These are phyloP conservation scores for Populus tomentosa DNA, from an alignment of 441 rosid genomes.

Conservation along the genomic window DNA sequence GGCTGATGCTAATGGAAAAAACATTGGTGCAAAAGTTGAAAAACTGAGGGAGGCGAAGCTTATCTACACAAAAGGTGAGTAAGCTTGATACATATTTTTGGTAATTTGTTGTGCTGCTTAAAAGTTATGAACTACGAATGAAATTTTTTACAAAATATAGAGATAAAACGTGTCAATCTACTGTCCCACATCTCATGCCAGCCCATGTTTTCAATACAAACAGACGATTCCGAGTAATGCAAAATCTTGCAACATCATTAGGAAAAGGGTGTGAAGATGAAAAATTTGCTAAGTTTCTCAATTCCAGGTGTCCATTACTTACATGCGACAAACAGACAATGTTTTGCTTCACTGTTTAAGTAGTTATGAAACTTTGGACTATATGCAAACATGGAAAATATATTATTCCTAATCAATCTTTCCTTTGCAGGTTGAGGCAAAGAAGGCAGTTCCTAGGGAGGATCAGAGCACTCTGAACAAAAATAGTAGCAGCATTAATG, in stretches of 20 bases:
- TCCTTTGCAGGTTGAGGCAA: slow-evolving; percentile 79
- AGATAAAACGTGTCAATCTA: neutral
- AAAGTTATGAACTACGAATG: neutral
- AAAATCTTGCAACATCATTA: neutral
- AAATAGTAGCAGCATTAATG: slow-evolving; percentile 62
- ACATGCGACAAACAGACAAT: neutral
- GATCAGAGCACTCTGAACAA: slow-evolving; percentile 66
- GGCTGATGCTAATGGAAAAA: slow-evolving; percentile 2
- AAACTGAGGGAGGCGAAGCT: neutral
- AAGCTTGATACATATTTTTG: neutral
- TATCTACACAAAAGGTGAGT: neutral
- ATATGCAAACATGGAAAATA: neutral
- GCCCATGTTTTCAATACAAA: neutral
- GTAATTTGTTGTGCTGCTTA: neutral
- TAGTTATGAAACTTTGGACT: neutral
- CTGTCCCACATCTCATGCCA: neutral
- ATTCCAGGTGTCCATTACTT: neutral
- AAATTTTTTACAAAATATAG: neutral
- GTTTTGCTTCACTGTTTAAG: neutral
- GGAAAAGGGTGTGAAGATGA: neutral
- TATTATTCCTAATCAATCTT: neutral
- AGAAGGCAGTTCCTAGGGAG: slow-evolving; percentile 94
- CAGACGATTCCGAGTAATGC: neutral
- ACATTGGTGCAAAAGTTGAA: neutral
- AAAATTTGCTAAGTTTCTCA: neutral